These are phyloP conservation scores for Pseudonitzschia pungens DNA, from an alignment of 108 stramenopile genomes.

Conservation along the genomic window DNA sequence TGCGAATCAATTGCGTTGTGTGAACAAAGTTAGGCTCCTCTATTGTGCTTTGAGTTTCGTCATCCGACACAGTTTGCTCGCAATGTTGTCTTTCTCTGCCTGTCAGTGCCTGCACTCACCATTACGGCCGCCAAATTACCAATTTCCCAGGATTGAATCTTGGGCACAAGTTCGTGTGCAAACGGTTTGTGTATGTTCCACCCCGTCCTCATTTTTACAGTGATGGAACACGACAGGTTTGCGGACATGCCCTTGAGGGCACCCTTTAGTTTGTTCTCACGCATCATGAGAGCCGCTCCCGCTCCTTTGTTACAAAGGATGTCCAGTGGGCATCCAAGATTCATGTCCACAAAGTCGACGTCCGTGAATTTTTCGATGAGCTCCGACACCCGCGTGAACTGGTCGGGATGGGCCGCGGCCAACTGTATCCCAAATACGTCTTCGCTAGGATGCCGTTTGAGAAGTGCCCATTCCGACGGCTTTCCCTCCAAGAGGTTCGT, in stretches of 20 bases:
- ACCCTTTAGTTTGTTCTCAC: conserved; percentile 72
- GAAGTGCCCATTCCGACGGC: conserved; percentile 90
- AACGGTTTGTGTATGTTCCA: conserved; percentile 92
- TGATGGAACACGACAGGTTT: conserved; percentile 80
- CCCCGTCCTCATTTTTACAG: conserved; percentile 97
- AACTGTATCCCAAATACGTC: conserved; percentile 97
- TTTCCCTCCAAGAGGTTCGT: conserved; percentile 85
- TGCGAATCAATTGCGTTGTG: not conserved
- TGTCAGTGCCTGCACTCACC: conserved; percentile 38
- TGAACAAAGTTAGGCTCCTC: not conserved
- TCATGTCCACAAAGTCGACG: conserved; percentile 97
- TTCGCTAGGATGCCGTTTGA: conserved; percentile 91
- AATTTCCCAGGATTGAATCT: conserved; percentile 81
- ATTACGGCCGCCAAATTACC: conserved; percentile 68
- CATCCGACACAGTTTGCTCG: too few relatives aligned
- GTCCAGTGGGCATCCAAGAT: conserved; percentile 98
- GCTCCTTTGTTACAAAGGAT: conserved; percentile 92
- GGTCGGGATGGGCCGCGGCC: conserved; percentile 90
- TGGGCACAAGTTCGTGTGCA: conserved; percentile 81
- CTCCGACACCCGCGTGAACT: conserved; percentile 66
- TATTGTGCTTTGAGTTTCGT: too few relatives aligned
- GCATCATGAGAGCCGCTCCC: conserved; percentile 86
- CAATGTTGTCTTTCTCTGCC: too few relatives aligned
- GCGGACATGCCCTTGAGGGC: conserved; percentile 76
- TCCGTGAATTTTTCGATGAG: conserved; percentile 70